Conservation (phyloP, 2,329 filamentous ascomycete species). For the Colletotrichum lupini region DNA sequence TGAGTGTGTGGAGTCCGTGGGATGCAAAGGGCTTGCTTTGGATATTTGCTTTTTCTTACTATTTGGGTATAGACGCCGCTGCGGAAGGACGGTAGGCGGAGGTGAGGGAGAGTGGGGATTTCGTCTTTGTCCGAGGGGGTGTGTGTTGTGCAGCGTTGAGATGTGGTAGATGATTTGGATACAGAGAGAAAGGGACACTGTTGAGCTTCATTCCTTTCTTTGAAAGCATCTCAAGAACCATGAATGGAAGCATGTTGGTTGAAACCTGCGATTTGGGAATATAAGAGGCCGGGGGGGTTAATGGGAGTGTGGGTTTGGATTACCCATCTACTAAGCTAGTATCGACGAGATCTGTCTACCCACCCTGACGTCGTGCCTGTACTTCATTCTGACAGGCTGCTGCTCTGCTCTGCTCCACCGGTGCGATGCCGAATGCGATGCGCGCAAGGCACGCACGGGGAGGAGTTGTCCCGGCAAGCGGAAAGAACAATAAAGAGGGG, state of each 20-base stretch:
- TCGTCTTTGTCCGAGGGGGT: too few species aligned
- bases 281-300: too few species aligned
- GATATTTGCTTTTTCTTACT: constrained; percentile 22
- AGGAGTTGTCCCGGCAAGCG: background rate
- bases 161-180: background rate
- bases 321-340: too few species aligned
- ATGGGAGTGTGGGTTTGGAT: background rate
- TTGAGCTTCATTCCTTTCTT: background rate
- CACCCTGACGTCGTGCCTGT: background rate
- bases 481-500: background rate
- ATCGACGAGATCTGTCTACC: background rate
- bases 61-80: constrained; percentile 12
- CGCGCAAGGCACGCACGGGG: background rate
- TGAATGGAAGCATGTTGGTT: background rate
- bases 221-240: background rate
- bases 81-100: constrained; percentile 9
- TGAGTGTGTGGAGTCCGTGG: background rate
- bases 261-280: background rate
- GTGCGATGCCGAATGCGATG: background rate
- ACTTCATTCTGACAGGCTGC: background rate
- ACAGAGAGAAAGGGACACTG: background rate
- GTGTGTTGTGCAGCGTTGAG: background rate
- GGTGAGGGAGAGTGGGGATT: background rate
- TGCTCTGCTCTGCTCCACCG: background rate
- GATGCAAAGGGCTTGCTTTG: background rate